A percentile compares a stretch with the other conserved stretches of the same genome.
phyloP scores from a whole-genome alignment of 2,329 filamentous ascomycete genomes.

The Arthrobotrys conoides region DNA sequence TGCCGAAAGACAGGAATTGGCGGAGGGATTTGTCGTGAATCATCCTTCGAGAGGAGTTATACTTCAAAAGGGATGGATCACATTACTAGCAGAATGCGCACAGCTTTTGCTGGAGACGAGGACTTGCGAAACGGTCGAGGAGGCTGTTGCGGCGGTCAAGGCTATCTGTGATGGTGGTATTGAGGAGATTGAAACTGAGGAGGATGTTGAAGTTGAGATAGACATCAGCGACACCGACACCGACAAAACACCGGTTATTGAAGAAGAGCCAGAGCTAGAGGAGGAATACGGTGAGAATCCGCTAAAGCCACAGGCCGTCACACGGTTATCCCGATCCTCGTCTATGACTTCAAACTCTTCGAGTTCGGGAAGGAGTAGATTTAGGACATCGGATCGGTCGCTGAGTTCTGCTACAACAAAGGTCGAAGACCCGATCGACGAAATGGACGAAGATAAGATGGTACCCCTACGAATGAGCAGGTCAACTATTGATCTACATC shows the following conservation, averaged over 20 bases:
- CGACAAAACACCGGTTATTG: conserved; percentile 57
- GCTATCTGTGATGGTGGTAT: conserved; percentile 52
- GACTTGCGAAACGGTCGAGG: conserved; percentile 42
- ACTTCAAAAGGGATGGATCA: conserved; percentile 59
- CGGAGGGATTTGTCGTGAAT: conserved; percentile 59
- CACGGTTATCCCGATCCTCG: conserved; percentile 55
- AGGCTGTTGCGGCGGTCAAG: conserved; percentile 53
- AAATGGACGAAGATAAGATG: conserved; percentile 57
- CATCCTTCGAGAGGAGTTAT: conserved; percentile 59
- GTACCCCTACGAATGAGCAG: conserved; percentile 53
- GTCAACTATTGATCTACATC: conserved; percentile 44
- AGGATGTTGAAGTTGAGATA: conserved; percentile 58
- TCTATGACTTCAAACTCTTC: conserved; percentile 58
- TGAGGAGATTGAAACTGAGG: conserved; percentile 58
- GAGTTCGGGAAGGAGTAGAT: conserved; percentile 48
- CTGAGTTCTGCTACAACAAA: conserved; percentile 47
- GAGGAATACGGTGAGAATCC: conserved; percentile 56
- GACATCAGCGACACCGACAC: conserved; percentile 59
- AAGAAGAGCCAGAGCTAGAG: conserved; percentile 55
- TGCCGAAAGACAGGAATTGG: conserved; percentile 47
- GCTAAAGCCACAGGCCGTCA: conserved; percentile 43
- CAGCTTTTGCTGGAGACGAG: conserved; percentile 46
- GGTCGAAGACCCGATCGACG: conserved; percentile 57
- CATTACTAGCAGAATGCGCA: conserved; percentile 51
- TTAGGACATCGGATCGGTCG: conserved; percentile 52